Base-by-base conservation (phyloP, 768 basidiomycete genomes). In the Thelephora ganbajun region DNA sequence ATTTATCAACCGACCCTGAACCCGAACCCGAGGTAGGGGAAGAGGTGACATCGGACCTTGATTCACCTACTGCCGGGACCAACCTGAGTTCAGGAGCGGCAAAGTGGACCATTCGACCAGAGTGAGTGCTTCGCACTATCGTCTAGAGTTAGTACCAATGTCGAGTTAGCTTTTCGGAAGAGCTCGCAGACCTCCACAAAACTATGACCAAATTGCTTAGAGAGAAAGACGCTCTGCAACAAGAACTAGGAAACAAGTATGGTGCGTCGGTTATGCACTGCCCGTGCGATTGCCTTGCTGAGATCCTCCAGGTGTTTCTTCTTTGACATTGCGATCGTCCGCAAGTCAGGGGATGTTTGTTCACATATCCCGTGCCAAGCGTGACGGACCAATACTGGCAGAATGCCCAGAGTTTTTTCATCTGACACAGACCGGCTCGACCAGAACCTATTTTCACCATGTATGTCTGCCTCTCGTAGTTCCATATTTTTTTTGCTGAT, bases 291-390 rank as follows among this genome's bases (percentile, higher is more conserved):
- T 23, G 45, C 18, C 20, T 50, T 42, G 26, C 11, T 16, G 11
- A 13, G 0, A 23, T 12, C 35, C 12, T 39, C 43, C 45, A 90
- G 87, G 67, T 62, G 74, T 79, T 1, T 77, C 82, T 19, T 87
- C 87, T 11, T 57, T 90, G 51, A 79, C 83, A 11, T 68, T 91
- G 41, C 78, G 85, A 35, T 74, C 77, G 20, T 80, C 74, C 0
- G 71, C 78, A 14, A 70, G 71, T 9, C 76, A 79, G 39, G 88
- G 88, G 5, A 75, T 80, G 69, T 82, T 85, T 58, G 72, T 89
- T 36, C 87, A 89, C 52, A 63, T 90, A 22, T 68, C 71, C 22
- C 76, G 72, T 54, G 64, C 71, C 5, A 87, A 77, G 60, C 76
- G 79, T 23, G 83, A 86, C 50, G 72, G 70, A 44, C 55, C 56